Conservation (phyloP, 2,329 filamentous ascomycete genomes). For the Ophiostoma australiae region DNA sequence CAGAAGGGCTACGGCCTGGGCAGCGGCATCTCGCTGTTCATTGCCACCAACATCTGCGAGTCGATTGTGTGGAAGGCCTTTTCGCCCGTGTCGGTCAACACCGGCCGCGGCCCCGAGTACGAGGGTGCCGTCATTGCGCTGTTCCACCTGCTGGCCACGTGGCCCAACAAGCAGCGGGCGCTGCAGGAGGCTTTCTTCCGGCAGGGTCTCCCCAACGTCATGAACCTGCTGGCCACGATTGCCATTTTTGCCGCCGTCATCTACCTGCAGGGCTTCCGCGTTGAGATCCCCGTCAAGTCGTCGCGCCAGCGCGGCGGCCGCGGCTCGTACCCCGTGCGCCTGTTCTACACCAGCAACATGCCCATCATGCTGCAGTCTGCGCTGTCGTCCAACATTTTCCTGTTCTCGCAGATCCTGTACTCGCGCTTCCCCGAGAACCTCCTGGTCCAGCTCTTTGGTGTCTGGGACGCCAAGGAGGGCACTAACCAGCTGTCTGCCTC, state of each 20-base stretch:
- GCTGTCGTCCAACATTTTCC: slow-evolving; percentile 97
- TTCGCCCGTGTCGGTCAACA: slow-evolving; percentile 98
- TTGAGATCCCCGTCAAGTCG: slow-evolving; percentile 99
- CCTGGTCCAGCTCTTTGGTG: slow-evolving; percentile 91
- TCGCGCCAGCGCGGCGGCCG: slow-evolving; percentile 97
- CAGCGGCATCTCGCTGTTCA: slow-evolving; percentile 98
- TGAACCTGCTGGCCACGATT: slow-evolving; percentile 93
- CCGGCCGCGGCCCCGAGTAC: slow-evolving; percentile 96
- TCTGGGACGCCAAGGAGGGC: slow-evolving; percentile 96
- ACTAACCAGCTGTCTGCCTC: slow-evolving; percentile 91
- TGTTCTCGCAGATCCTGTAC: slow-evolving; percentile 99
- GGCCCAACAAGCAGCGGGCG: slow-evolving; percentile 98
- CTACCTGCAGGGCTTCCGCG: slow-evolving; percentile 98
- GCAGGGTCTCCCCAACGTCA: slow-evolving; percentile 98
- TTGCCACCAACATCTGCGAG: slow-evolving; percentile 99
- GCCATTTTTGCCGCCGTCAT: slow-evolving; percentile 95
- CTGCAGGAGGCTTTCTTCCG: slow-evolving; percentile 98
- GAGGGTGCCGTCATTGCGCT: slow-evolving; percentile 97
- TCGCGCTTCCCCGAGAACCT: slow-evolving; percentile 99
- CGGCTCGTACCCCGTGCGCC: slow-evolving; percentile 94
- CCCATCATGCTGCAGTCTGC: slow-evolving; percentile 99
- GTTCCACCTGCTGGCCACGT: slow-evolving; percentile 96
- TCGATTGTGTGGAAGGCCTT: slow-evolving; percentile 99
- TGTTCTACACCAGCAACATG: slow-evolving; percentile 99
- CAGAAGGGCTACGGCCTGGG: slow-evolving; percentile 99